These are phyloP conservation scores for Colletotrichum theobromicola DNA, from an alignment of 2,329 filamentous ascomycete species.

Conservation along the genomic window DNA sequence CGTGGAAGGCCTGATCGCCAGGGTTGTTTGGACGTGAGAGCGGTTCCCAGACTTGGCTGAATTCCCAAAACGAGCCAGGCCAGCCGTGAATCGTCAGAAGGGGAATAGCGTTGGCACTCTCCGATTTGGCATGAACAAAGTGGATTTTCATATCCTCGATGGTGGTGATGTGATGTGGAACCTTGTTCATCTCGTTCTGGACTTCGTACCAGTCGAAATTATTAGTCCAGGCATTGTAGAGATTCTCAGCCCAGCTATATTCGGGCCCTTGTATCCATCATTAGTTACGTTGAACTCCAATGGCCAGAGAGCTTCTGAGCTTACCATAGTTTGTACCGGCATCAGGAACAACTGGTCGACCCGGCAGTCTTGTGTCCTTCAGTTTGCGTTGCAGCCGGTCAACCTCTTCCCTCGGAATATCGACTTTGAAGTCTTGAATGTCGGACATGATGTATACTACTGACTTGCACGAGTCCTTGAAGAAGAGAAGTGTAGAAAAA, in stretches of 20 bases:
- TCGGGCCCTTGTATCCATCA: neutral
- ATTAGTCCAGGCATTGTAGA: slow-evolving; percentile 13
- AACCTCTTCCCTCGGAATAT: neutral
- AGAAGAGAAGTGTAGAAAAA: neutral
- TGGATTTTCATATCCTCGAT: slow-evolving; percentile 29
- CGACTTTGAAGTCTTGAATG: neutral
- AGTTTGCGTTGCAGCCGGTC: neutral
- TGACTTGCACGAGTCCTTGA: neutral
- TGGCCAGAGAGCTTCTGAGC: rapidly evolving
- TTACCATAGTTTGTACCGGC: neutral
- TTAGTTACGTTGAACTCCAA: neutral
- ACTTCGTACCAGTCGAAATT: slow-evolving; percentile 22
- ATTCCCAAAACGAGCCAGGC: slow-evolving; percentile 50
- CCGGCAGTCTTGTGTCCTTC: neutral
- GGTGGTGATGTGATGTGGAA: slow-evolving; percentile 18
- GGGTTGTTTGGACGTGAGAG: slow-evolving; percentile 29
- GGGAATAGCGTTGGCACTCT: slow-evolving; percentile 35
- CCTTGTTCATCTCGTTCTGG: slow-evolving; percentile 13
- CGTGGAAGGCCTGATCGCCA: slow-evolving; percentile 32
- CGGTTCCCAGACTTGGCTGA: slow-evolving; percentile 40
- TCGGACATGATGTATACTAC: neutral
- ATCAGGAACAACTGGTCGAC: neutral
- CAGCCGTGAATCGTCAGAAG: slow-evolving; percentile 48
- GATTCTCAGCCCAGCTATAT: slow-evolving; percentile 16
- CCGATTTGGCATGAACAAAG: slow-evolving; percentile 27